phyloP scores from a whole-genome alignment of 2,329 filamentous ascomycete genomes.

The Penicillium freii region DNA sequence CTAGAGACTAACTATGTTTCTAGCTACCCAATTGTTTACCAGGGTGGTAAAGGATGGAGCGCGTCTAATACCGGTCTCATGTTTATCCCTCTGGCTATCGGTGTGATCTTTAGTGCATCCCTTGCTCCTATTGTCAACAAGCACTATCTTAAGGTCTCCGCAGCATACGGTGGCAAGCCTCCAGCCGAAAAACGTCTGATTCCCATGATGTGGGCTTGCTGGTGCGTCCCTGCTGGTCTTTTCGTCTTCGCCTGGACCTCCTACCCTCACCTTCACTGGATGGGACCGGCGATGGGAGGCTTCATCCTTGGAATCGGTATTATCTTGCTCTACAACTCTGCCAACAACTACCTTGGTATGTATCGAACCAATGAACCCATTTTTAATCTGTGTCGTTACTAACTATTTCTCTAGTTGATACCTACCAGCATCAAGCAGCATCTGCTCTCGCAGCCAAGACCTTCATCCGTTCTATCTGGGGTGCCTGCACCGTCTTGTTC shows the following conservation, averaged over 20 bases:
- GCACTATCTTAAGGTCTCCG: slow-evolving; percentile 67
- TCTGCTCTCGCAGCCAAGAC: slow-evolving; percentile 81
- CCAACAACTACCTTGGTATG: slow-evolving; percentile 66
- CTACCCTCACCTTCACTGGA: slow-evolving; percentile 65
- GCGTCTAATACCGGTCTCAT: slow-evolving; percentile 74
- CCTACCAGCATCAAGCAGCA: slow-evolving; percentile 71
- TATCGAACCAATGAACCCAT: neutral
- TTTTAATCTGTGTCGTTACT: slow-evolving; percentile 4
- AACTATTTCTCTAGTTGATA: slow-evolving; percentile 50
- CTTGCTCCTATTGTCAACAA: slow-evolving; percentile 74
- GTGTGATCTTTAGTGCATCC: slow-evolving; percentile 65
- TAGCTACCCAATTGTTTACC: slow-evolving; percentile 62
- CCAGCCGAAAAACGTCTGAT: slow-evolving; percentile 76
- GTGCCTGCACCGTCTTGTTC: slow-evolving; percentile 73
- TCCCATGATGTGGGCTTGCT: slow-evolving; percentile 77
- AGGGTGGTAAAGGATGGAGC: slow-evolving; percentile 74
- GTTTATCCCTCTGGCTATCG: slow-evolving; percentile 80
- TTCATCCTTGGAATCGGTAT: slow-evolving; percentile 74
- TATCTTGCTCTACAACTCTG: slow-evolving; percentile 79
- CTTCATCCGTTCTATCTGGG: slow-evolving; percentile 76
- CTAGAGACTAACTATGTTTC: slow-evolving; percentile 13
- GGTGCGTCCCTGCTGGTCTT: slow-evolving; percentile 66
- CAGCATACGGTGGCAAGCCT: slow-evolving; percentile 66
- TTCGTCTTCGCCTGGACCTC: slow-evolving; percentile 71
- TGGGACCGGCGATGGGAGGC: slow-evolving; percentile 69